Conservation (phyloP, 2,329 filamentous ascomycete genomes). For the Fusarium palustre region DNA sequence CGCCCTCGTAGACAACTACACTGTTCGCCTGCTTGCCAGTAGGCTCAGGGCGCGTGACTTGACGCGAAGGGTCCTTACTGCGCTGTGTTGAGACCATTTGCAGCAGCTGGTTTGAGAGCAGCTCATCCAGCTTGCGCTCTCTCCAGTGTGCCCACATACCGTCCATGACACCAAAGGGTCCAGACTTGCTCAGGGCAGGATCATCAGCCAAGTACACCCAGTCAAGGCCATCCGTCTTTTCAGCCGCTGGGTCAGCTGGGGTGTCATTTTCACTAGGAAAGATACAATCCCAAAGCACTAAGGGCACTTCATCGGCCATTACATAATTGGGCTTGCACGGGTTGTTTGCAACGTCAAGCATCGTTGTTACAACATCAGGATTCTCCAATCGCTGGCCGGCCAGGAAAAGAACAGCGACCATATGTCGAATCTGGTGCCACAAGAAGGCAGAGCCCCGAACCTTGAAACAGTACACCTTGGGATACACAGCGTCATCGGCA, state of each 20-base stretch:
- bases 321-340: slow-evolving; percentile 86
- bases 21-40: slow-evolving; percentile 43
- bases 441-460: slow-evolving; percentile 92
- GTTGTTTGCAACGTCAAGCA: slow-evolving; percentile 78
- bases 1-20: slow-evolving; percentile 65
- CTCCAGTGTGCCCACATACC: slow-evolving; percentile 87
- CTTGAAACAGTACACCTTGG: slow-evolving; percentile 87
- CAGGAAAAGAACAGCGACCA: slow-evolving; percentile 92
- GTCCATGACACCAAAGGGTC: slow-evolving; percentile 74
- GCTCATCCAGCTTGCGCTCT: slow-evolving; percentile 87
- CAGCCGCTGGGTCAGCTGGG: slow-evolving; percentile 46
- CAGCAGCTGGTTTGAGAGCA: slow-evolving; percentile 80
- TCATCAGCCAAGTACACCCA: slow-evolving; percentile 87
- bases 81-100: slow-evolving; percentile 66
- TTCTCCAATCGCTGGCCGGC: slow-evolving; percentile 88
- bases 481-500: slow-evolving; percentile 45
- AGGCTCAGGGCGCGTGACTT: slow-evolving; percentile 24
- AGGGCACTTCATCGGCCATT: slow-evolving; percentile 89
- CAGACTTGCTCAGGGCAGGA: slow-evolving; percentile 68
- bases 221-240: slow-evolving; percentile 68
- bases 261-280: slow-evolving; percentile 70
- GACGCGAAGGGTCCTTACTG: slow-evolving; percentile 31
- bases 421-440: slow-evolving; percentile 97
- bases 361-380: slow-evolving; percentile 75
- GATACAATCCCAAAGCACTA: slow-evolving; percentile 96